Evolutionary conservation across 2,329 filamentous ascomycete genomes (phyloP).

Genomic region (Huntiella bhutanensis): DNA sequence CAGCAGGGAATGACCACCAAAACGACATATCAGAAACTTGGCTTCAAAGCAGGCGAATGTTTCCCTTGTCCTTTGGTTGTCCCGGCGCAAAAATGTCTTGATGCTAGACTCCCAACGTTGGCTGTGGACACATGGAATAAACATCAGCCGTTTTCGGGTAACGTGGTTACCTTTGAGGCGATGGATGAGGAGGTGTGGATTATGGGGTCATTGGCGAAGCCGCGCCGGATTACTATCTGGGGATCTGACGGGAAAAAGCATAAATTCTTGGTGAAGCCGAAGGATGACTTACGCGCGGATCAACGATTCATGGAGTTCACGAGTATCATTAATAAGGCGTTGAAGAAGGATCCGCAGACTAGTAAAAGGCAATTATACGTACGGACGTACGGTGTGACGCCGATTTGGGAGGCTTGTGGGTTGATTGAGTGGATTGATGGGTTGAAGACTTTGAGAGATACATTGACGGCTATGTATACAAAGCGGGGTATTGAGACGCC

Average conservation of each 20-base stretch:
- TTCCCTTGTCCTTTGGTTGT: constrained; percentile 76
- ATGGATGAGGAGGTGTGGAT: constrained; percentile 83
- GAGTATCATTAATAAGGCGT: constrained; percentile 83
- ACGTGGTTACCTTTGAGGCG: constrained; percentile 61
- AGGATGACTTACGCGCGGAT: constrained; percentile 92
- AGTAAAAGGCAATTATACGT: constrained; percentile 85
- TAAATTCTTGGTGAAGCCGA: constrained; percentile 87
- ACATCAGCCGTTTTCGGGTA: constrained; percentile 73
- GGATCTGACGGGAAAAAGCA: constrained; percentile 81
- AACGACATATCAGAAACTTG: constrained; percentile 58
- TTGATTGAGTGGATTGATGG: constrained; percentile 98
- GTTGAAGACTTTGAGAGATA: constrained; percentile 82
- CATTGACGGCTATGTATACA: constrained; percentile 61
- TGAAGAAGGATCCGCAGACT: constrained; percentile 81
- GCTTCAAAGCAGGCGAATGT: constrained; percentile 59
- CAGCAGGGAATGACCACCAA: constrained; percentile 27
- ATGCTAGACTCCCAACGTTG: constrained; percentile 56
- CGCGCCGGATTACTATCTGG: constrained; percentile 69
- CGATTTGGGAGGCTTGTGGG: constrained; percentile 91
- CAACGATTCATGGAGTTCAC: constrained; percentile 99
- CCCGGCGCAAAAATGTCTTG: constrained; percentile 69
- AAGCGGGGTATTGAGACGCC: constrained; percentile 45
- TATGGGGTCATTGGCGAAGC: constrained; percentile 77
- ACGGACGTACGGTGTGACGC: constrained; percentile 91
- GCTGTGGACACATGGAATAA: constrained; percentile 49